Evolutionary conservation across 306 rosid genomes (phyloP).

Genomic region (Rosa multiflora): DNA sequence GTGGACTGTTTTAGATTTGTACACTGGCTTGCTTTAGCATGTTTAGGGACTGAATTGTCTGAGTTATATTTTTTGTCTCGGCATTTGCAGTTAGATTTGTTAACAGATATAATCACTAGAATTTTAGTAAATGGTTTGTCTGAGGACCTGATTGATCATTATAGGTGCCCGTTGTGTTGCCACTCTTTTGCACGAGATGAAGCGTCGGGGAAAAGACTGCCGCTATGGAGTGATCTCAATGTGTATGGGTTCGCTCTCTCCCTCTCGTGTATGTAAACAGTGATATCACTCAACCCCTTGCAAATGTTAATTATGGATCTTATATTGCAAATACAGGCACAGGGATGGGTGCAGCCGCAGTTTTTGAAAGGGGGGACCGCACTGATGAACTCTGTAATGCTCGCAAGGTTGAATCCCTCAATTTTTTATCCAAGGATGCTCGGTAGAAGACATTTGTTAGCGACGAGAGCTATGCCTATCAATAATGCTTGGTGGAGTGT

Average conservation of each 20-base stretch:
- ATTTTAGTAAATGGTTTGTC: not conserved
- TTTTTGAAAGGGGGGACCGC: conserved; percentile 75
- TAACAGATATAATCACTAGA: not conserved
- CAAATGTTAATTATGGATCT: not conserved
- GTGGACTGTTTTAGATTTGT: not conserved
- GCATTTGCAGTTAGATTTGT: not conserved
- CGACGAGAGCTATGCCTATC: not conserved
- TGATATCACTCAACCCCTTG: not conserved
- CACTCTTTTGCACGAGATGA: conserved; percentile 87
- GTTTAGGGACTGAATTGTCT: not conserved
- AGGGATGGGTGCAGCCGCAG: conserved; percentile 99
- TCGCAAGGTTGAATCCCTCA: conserved; percentile 40
- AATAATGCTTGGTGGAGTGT: conserved; percentile 22
- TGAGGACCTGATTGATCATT: not conserved
- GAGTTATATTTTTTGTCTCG: not conserved
- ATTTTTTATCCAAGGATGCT: conserved; percentile 63
- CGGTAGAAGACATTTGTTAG: conserved; percentile 37
- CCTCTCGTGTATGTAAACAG: not conserved
- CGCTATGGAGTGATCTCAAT: conserved; percentile 87
- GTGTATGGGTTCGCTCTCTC: conserved; percentile 70
- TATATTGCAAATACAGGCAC: conserved; percentile 59
- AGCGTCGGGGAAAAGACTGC: conserved; percentile 82
- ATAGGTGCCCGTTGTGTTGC: conserved; percentile 81
- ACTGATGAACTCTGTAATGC: conserved; percentile 79
- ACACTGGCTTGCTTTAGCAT: not conserved